phyloP scores from a whole-genome alignment of 768 basidiomycete species.

The Kwoniella sp. region DNA sequence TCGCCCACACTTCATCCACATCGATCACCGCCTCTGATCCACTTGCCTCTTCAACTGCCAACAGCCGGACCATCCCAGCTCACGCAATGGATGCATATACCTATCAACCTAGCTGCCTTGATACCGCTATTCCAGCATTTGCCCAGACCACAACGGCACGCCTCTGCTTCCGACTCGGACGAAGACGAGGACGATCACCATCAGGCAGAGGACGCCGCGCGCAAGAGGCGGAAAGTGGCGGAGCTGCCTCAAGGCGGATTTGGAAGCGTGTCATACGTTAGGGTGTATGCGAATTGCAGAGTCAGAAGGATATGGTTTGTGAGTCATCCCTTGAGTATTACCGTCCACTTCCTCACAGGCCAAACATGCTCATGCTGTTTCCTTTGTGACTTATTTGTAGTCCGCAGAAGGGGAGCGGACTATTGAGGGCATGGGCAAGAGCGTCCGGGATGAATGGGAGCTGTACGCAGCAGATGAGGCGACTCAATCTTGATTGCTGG shows the following conservation, averaged over 20 bases:
- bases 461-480: conserved; percentile 32
- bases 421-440: conserved; percentile 27
- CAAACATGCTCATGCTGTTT: conserved; percentile 4
- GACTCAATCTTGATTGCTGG: background rate
- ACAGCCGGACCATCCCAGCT: conserved; percentile 23
- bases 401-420: conserved; percentile 40
- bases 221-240: conserved; percentile 24
- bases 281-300: conserved; percentile 54
- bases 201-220: conserved; percentile 9
- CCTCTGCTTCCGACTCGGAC: conserved; percentile 1
- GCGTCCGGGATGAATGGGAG: conserved; percentile 43
- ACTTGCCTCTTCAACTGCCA: conserved; percentile 48
- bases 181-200: background rate
- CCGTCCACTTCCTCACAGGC: background rate
- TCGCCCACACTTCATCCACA: conserved; percentile 33
- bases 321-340: conserved; percentile 14
- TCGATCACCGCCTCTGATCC: conserved; percentile 39
- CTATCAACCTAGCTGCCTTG: conserved; percentile 33
- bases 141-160: conserved; percentile 19
- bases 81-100: conserved; percentile 49
- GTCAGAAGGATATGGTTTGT: conserved; percentile 53
- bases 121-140: conserved; percentile 43
- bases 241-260: conserved; percentile 37
- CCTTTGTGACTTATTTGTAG: conserved; percentile 6
- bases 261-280: conserved; percentile 38